Conservation (phyloP, 2,329 filamentous ascomycete species). For the Chaetomiaceae sp. region DNA sequence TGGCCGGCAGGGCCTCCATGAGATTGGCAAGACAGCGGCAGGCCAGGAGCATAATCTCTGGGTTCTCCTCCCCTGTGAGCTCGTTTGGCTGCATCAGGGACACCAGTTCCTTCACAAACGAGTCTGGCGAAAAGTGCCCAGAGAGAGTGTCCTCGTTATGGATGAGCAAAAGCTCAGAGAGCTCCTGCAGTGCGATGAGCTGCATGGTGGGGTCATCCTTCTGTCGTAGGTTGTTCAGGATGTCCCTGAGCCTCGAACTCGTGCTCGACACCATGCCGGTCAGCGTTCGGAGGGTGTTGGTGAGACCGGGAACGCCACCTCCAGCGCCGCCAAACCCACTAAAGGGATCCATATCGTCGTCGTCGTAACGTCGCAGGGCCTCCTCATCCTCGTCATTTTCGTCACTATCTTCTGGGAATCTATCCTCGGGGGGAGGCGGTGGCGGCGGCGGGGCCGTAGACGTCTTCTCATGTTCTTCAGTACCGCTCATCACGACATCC, state of each 20-base stretch:
- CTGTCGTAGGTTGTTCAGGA: conserved; percentile 68
- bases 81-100: conserved; percentile 86
- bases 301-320: conserved; percentile 60
- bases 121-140: conserved; percentile 89
- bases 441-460: conserved; percentile 39
- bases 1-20: conserved; percentile 93
- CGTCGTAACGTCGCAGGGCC: conserved; percentile 46
- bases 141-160: conserved; percentile 96
- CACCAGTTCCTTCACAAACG: conserved; percentile 93
- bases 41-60: conserved; percentile 94
- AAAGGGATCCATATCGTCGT: conserved; percentile 53
- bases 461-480: conserved; percentile 49
- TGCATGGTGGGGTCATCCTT: conserved; percentile 85
- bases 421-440: conserved; percentile 40
- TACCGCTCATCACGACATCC: conserved; percentile 68
- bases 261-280: conserved; percentile 90
- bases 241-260: conserved; percentile 71
- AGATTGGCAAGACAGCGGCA: conserved; percentile 94
- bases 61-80: conserved; percentile 76
- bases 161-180: conserved; percentile 88
- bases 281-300: conserved; percentile 76
- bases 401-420: conserved; percentile 35
- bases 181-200: conserved; percentile 84
- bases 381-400: conserved; percentile 52
- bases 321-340: conserved; percentile 64